These are phyloP conservation scores for Fusarium sp. DNA, from an alignment of 2,329 filamentous ascomycete genomes.

Conservation along the genomic window DNA sequence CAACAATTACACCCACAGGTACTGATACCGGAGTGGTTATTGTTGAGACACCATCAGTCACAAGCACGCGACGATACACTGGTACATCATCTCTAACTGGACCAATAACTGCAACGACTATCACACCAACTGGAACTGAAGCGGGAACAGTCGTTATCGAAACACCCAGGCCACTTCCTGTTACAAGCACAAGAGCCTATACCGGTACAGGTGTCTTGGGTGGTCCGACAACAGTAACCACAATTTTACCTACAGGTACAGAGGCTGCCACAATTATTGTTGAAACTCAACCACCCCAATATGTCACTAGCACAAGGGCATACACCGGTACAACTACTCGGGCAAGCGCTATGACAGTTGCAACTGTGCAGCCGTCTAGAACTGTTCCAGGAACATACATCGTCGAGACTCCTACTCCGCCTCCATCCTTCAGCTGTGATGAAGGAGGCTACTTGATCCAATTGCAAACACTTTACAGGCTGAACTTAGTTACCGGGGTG, in stretches of 20 bases:
- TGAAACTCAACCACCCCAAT: slow-evolving; percentile 2
- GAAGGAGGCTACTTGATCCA: slow-evolving; percentile 29
- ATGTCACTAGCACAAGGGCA: neutral
- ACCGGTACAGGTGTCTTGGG: neutral
- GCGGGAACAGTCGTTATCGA: neutral
- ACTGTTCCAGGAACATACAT: slow-evolving; percentile 4
- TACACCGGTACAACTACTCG: neutral
- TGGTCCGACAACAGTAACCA: neutral
- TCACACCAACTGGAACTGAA: slow-evolving; percentile 2
- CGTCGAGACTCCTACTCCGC: slow-evolving; percentile 13
- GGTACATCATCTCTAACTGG: slow-evolving; percentile 7
- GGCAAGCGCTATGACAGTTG: neutral
- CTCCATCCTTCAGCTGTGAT: slow-evolving; percentile 20
- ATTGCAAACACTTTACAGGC: slow-evolving; percentile 7
- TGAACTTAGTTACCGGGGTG: slow-evolving; percentile 5
- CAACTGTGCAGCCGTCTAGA: neutral
- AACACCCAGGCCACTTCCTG: neutral
- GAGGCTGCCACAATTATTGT: slow-evolving; percentile 3
- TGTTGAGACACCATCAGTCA: slow-evolving; percentile 1
- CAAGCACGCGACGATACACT: slow-evolving; percentile 3
- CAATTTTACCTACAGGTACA: slow-evolving; percentile 3
- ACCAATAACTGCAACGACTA: neutral
- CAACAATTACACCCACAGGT: neutral
- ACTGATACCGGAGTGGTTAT: neutral
- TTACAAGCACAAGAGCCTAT: slow-evolving; percentile 5